Evolutionary conservation across 2,329 filamentous ascomycete species (phyloP), one percentile per base, ranked within the genome.

Genomic region (Claviceps sorghi): DNA sequence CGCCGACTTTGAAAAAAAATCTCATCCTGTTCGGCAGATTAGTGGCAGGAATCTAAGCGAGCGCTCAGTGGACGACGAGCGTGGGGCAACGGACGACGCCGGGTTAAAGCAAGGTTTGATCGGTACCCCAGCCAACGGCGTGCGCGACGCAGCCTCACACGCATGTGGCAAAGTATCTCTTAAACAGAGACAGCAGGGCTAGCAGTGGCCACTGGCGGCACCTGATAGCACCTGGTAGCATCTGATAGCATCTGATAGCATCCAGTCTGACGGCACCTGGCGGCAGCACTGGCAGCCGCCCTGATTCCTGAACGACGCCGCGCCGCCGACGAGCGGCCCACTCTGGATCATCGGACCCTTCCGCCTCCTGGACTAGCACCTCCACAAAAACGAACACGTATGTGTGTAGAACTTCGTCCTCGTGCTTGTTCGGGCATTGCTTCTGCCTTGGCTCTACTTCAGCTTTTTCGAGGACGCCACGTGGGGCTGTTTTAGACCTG

Each of bases 401-500:
- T 48, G 30, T 48, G 29, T 10, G 45, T 47, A 58, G 54, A 61
- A 55, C 53, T 38, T 38, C 36, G 36, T 38, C 36, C 36, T 17
- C 19, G 21, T 19, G 42, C 34, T 22, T 36, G 15, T 38, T 15
- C 10, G 21, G 42, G 41, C 49, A 40, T 36, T 30, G 30, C 32
- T 34, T 51, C 43, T 47, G 51, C 38, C 42, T 47, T 52, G 17
- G 2, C 15, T 38, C 17, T 38, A n/a, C 53, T 42, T 45, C 55
- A 53, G 53, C 53, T 54, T 54, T 44, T 58, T 58, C 53, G 55
- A 56, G 26, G 44, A 48, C 61, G 59, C 60, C 63, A 66, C 64
- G 63, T 66, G 64, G 64, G 60, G 62, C 58, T 56, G 47, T 55
- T 57, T 57, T 54, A 54, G 53, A 51, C 55, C 59, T 60, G 59